Conservation (phyloP, 768 basidiomycete species). For the Leccinum uliginosum region DNA sequence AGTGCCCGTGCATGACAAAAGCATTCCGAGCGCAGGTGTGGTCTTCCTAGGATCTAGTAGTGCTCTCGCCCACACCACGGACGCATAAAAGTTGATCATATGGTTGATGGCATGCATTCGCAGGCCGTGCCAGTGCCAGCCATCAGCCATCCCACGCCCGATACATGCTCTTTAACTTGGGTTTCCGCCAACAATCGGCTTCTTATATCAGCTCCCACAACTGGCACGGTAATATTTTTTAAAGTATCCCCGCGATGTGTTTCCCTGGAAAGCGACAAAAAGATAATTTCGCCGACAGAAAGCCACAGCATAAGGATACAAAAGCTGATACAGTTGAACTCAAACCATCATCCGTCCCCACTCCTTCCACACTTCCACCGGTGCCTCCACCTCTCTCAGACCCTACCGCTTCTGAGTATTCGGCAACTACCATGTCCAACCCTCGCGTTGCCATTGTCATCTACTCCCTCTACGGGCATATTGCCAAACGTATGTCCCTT, state of each 20-base stretch:
- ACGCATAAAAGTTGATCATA: slow-evolving; percentile 16
- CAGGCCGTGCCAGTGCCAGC: slow-evolving; percentile 8
- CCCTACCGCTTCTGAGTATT: not conserved
- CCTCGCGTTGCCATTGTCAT: slow-evolving; percentile 44
- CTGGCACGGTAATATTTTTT: not conserved
- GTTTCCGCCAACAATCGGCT: not conserved
- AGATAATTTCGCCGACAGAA: slow-evolving; percentile 30
- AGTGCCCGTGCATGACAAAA: slow-evolving; percentile 12
- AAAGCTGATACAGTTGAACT: slow-evolving; percentile 6
- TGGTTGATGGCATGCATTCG: slow-evolving; percentile 6
- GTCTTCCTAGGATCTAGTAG: not conserved
- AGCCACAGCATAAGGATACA: slow-evolving; percentile 11
- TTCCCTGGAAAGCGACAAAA: slow-evolving; percentile 37
- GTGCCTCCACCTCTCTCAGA: not conserved
- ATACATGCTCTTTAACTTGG: slow-evolving; percentile 3
- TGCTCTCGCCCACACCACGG: not conserved
- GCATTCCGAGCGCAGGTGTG: not conserved
- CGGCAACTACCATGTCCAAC: slow-evolving; percentile 10
- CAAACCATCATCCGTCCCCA: slow-evolving; percentile 3
- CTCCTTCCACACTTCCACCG: slow-evolving; percentile 1
- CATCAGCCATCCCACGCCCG: slow-evolving; percentile 24
- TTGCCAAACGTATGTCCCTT: slow-evolving; percentile 38
- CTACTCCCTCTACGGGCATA: slow-evolving; percentile 50
- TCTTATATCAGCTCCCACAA: slow-evolving; percentile 10
- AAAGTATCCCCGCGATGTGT: slow-evolving; percentile 28